A percentile compares a stretch with the other conserved stretches of the same genome.
Conservation (phyloP, 2,329 filamentous ascomycete species). For the Nemania diffusa region DNA sequence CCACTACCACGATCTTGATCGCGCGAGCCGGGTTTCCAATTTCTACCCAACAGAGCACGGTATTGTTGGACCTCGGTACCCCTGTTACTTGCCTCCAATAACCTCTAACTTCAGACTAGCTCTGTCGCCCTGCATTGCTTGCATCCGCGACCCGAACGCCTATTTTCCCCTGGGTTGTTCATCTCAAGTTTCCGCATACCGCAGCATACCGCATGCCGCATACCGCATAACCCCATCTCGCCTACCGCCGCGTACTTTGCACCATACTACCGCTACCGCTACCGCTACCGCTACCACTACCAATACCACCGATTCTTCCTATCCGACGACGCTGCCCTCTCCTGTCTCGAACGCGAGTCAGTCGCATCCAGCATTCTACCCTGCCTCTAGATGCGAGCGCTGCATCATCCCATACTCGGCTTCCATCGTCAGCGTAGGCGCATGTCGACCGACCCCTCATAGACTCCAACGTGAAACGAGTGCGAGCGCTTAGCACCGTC, state of each 20-base stretch:
- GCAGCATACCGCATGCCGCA: background rate
- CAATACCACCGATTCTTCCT: no score
- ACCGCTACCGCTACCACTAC: no score
- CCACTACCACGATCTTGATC: background rate
- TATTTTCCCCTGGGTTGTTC: no score
- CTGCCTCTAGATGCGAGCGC: slow-evolving; percentile 15
- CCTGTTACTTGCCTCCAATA: no score
- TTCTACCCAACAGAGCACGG: background rate
- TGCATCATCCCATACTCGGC: slow-evolving; percentile 12
- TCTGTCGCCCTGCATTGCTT: no score
- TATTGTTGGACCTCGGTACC: no score
- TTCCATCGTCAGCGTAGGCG: slow-evolving; percentile 32
- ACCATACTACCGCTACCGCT: no score
- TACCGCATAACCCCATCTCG: background rate
- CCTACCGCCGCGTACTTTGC: no score
- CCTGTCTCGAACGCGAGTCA: no score
- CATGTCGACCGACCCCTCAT: slow-evolving; percentile 39
- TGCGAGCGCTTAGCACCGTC: slow-evolving; percentile 38
- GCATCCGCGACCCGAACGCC: no score
- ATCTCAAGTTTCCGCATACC: background rate
- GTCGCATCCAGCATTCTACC: background rate
- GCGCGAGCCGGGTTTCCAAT: background rate
- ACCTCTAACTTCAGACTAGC: no score
- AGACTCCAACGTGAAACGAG: slow-evolving; percentile 44
- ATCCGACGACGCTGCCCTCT: no score